phyloP scores from a whole-genome alignment of 345 rosid species.

The Lumnitzera littorea region DNA sequence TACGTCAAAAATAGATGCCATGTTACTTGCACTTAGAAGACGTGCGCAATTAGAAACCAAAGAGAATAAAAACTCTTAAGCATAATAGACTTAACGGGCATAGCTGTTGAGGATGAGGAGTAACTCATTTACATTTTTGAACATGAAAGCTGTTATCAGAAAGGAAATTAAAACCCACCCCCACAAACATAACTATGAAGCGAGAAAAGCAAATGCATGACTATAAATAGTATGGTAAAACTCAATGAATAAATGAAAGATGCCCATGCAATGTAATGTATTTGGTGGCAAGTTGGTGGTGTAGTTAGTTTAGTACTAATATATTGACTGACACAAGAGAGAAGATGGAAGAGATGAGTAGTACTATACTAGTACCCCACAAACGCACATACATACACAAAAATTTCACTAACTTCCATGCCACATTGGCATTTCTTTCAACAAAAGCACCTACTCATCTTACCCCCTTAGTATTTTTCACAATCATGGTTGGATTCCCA shows the following conservation, averaged over 20 bases:
- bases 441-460: conserved; percentile 15
- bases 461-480: conserved; percentile 17
- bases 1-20: too few species aligned
- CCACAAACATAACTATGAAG: not conserved
- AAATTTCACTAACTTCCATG: conserved; percentile 13
- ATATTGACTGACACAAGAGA: too few species aligned
- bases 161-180: not conserved
- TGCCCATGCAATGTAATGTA: too few species aligned
- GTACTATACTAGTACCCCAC: not conserved
- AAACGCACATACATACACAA: not conserved
- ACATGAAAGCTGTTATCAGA: conserved; percentile 7
- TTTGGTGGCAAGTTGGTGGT: too few species aligned
- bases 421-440: conserved; percentile 22
- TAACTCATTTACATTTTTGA: not conserved
- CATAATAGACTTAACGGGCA: not conserved
- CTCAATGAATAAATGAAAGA: not conserved
- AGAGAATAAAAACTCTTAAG: too few species aligned
- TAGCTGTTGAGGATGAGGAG: conserved; percentile 1
- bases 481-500: conserved; percentile 26
- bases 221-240: conserved; percentile 12
- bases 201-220: conserved; percentile 1
- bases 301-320: too few species aligned
- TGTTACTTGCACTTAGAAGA: too few species aligned
- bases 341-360: too few species aligned
- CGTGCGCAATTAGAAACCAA: too few species aligned